A percentile compares a stretch with the other conserved stretches of the same genome.
These are phyloP conservation scores for Phytopythium helicoides DNA, from an alignment of 352 stramenopile species.

Conservation along the genomic window DNA sequence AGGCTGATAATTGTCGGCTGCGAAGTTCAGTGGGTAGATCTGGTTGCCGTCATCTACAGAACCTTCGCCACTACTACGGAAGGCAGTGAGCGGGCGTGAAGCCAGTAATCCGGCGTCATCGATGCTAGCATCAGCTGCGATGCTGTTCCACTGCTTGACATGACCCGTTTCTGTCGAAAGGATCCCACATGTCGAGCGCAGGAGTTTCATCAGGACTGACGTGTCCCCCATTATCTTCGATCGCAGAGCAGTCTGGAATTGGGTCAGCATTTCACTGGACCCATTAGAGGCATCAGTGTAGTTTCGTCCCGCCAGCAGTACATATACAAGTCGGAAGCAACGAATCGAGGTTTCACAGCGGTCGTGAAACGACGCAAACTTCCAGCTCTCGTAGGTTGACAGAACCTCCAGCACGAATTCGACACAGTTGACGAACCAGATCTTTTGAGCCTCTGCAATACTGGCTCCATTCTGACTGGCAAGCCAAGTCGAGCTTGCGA, in stretches of 20 bases:
- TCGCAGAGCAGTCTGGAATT: conserved; percentile 45
- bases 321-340: conserved; percentile 52
- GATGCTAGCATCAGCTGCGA: conserved; percentile 6
- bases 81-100: background rate
- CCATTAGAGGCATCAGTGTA: conserved; percentile 32
- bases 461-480: conserved; percentile 1
- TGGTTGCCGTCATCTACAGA: background rate
- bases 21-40: conserved; percentile 36
- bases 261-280: conserved; percentile 22
- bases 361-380: conserved; percentile 36
- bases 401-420: conserved; percentile 64
- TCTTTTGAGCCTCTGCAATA: conserved; percentile 17
- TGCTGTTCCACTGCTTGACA: conserved; percentile 19
- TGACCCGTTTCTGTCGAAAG: conserved; percentile 20
- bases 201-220: conserved; percentile 58
- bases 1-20: conserved; percentile 14
- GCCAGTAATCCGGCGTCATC: conserved; percentile 1
- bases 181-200: conserved; percentile 35
- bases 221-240: conserved; percentile 47
- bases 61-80: background rate
- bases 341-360: conserved; percentile 47
- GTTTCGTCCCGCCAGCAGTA: conserved; percentile 36
- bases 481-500: conserved; percentile 1
- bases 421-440: conserved; percentile 51
- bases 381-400: conserved; percentile 61